Base-by-base conservation (phyloP, 225 moss, liverwort and hornwort genomes). In the Physcomitrium patens region DNA sequence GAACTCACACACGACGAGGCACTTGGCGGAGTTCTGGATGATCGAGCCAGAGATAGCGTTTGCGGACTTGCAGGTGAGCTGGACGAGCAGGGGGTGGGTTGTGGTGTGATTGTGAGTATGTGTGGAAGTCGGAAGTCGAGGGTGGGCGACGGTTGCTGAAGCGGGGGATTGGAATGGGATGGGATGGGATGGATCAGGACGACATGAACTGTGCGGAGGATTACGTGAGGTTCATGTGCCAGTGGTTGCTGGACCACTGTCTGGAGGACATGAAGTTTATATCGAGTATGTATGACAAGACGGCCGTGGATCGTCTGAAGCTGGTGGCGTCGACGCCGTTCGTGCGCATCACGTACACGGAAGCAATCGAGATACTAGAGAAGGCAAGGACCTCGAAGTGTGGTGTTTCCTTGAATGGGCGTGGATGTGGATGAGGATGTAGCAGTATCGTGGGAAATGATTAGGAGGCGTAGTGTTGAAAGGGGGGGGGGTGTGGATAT, bases 11-110 rank as follows among this genome's bases (percentile, higher is more conserved):
- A 99, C 97, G 11, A 82, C 93, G 1, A 79, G 97, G 71, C 97
- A 99, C 80, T 82, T 99, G 84, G 85, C 97, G 10, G 94, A 99
- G 79, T 94, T 99, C 23, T 99, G 97, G 97, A 99, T 99, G 97
- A 85, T 99, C 56, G 97, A 99, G 81, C 97, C 97, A 48, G 97
- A 99, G 67, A 94, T 99, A 49, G 92, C 97, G 12, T 99, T 99
- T 70, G 94, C 94, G 55, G 94, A 99, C 77, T 76, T 99, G 12
- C 24, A 78, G 63, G 92, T 92, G 71, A 15, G 49, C 31, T 42
- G 14, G 14, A 20, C 16, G 68, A 68, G 68, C 14, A 20, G 53
- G 20, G 37, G 54, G 13, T 2, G 27, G 55, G 41, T 41, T 58
- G 45, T 9, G 20, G 23, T 46, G 20, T 22, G 10, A 27, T 12